These are phyloP conservation scores for Davidsoniella eucalypti DNA, from an alignment of 2,329 filamentous ascomycete species.

Conservation along the genomic window DNA sequence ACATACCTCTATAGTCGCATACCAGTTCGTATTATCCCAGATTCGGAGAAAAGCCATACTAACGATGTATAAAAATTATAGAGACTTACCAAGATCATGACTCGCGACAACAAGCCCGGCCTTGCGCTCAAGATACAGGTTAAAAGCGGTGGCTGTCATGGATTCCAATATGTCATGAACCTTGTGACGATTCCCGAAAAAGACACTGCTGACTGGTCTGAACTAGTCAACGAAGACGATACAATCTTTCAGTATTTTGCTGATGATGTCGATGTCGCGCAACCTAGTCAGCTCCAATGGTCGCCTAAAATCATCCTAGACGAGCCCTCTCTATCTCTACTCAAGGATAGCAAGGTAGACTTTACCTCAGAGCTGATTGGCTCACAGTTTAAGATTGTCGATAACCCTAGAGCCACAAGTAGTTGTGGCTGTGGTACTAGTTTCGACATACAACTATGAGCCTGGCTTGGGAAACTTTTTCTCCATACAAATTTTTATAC, in stretches of 20 bases:
- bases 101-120: constrained; percentile 54
- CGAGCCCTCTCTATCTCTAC: constrained; percentile 65
- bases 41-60: no score
- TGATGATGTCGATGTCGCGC: constrained; percentile 26
- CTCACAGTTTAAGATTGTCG: constrained; percentile 84
- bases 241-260: constrained; percentile 62
- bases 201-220: constrained; percentile 20
- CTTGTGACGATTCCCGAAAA: constrained; percentile 45
- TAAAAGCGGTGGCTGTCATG: constrained; percentile 88
- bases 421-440: constrained; percentile 96
- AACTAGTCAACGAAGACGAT: constrained; percentile 52
- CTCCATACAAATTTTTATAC: no score
- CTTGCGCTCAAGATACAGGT: constrained; percentile 84
- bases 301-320: constrained; percentile 77
- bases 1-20: no score
- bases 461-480: no score
- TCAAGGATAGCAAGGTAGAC: constrained; percentile 90
- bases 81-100: constrained; percentile 65
- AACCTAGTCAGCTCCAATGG: constrained; percentile 17
- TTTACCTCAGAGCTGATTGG: constrained; percentile 89
- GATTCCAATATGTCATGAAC: constrained; percentile 94
- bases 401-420: constrained; percentile 81
- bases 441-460: constrained; percentile 70
- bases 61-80: constrained; percentile 16
- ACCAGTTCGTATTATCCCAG: no score